These are phyloP conservation scores for Phellopilus nigrolimitatus DNA, from an alignment of 1,284 basidiomycete genomes.

Conservation along the genomic window DNA sequence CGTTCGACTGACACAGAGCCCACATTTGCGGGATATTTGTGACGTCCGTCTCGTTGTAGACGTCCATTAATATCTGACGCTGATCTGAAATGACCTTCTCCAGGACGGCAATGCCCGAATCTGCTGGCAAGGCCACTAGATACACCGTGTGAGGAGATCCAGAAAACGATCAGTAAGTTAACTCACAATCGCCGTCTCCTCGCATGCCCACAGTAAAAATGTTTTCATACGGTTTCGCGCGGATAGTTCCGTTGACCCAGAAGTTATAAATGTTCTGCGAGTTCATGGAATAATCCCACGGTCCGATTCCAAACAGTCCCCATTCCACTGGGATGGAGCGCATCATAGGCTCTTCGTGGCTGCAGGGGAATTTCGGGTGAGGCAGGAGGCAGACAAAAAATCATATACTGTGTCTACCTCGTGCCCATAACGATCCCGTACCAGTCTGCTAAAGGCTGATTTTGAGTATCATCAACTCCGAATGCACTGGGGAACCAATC, in stretches of 20 bases:
- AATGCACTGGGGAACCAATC: conserved; percentile 49
- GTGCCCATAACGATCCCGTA: conserved; percentile 72
- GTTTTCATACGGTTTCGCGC: conserved; percentile 53
- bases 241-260: conserved; percentile 54
- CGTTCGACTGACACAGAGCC: conserved; percentile 45
- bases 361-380: conserved; percentile 23
- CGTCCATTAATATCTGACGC: conserved; percentile 52
- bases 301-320: conserved; percentile 46
- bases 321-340: conserved; percentile 59
- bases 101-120: conserved; percentile 46
- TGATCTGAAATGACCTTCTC: conserved; percentile 58
- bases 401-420: conserved; percentile 38
- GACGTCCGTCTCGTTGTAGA: conserved; percentile 46
- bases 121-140: conserved; percentile 47
- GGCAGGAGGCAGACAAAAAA: neutral
- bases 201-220: conserved; percentile 65
- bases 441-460: conserved; percentile 58
- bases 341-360: conserved; percentile 65
- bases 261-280: conserved; percentile 50
- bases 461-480: conserved; percentile 58
- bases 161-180: neutral
- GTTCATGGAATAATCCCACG: conserved; percentile 59
- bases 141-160: neutral
- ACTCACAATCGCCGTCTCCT: conserved; percentile 53
- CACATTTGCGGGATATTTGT: conserved; percentile 59